Evolutionary conservation across 2,329 filamentous ascomycete species (phyloP), one percentile per base, ranked within the genome.

Genomic region (Zopfia rhizophila): DNA sequence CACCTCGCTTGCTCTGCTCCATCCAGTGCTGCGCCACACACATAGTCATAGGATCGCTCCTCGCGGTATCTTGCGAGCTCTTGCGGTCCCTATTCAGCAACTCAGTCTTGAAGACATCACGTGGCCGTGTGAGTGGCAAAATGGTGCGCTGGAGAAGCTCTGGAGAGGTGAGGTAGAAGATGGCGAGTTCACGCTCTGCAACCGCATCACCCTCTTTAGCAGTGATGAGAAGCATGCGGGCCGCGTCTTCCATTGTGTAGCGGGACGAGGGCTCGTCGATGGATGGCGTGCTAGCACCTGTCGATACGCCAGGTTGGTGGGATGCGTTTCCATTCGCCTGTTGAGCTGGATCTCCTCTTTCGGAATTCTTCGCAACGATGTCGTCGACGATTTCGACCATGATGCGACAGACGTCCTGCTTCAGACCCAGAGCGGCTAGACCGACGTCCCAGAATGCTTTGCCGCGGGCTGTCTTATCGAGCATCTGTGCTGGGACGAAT

Each of bases 11-110:
- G 25, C 90, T 91, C 56, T 90, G 80, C 75, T 93, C 90, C 91
- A 97, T 97, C 92, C 93, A 97, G 77, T 97, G 93, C 72, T 95
- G 86, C 7, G 93, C 93, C 45, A 96, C 84, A 63, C 92, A 97
- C 89, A 97, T 94, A 29, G 91, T 85, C 41, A 88, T 88, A 2
- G 90, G 90, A 68, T 97, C 91, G 48, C 87, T 91, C 56, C 90
- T 80, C 41, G 78, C 72, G 12, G 81, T 78, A 60, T 88, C 83
- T 40, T 82, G 77, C 28, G 82, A 58, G 4, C 67, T 82, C 53
- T 78, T 78, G 52, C 78, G 75, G 66, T 82, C 76, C 44, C 73
- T 69, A 47, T 88, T 89, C 81, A 95, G 90, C 59, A 94, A 85
- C 44, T 91, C 84, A 58, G 89, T 88, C 73, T 93, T 94, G 77